Conservation (phyloP, 345 rosid genomes). For the Acer negundo region DNA sequence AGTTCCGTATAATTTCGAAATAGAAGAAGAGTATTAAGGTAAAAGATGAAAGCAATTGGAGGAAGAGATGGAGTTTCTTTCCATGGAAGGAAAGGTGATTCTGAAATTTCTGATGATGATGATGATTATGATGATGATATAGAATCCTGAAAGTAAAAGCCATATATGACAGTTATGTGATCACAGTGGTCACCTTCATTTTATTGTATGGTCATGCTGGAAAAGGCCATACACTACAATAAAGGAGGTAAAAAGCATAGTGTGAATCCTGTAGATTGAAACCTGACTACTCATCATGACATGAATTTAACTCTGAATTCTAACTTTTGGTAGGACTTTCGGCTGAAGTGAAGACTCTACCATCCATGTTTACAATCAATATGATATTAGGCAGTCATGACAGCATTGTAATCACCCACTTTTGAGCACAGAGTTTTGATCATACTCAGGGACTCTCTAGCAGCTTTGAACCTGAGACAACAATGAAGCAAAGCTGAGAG, state of each 20-base stretch:
- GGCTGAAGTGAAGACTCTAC: too few relatives aligned
- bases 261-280: background rate
- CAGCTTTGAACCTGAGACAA: too few relatives aligned
- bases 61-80: background rate
- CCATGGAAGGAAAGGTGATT: conserved; percentile 13
- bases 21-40: background rate
- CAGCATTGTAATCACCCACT: too few relatives aligned
- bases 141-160: conserved; percentile 16
- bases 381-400: too few relatives aligned
- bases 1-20: background rate
- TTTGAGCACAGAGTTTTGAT: too few relatives aligned
- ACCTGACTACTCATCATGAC: background rate
- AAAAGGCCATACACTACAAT: background rate
- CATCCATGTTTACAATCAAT: too few relatives aligned
- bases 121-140: background rate
- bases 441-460: too few relatives aligned
- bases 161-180: background rate
- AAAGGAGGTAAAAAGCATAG: background rate
- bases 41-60: background rate
- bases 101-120: background rate
- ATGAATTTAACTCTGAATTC: background rate
- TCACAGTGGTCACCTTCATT: background rate
- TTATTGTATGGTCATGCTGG: background rate
- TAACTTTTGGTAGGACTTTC: background rate
- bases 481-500: too few relatives aligned